Conservation (phyloP, 2,329 filamentous ascomycete genomes). For the Fusarium goolgardi region DNA sequence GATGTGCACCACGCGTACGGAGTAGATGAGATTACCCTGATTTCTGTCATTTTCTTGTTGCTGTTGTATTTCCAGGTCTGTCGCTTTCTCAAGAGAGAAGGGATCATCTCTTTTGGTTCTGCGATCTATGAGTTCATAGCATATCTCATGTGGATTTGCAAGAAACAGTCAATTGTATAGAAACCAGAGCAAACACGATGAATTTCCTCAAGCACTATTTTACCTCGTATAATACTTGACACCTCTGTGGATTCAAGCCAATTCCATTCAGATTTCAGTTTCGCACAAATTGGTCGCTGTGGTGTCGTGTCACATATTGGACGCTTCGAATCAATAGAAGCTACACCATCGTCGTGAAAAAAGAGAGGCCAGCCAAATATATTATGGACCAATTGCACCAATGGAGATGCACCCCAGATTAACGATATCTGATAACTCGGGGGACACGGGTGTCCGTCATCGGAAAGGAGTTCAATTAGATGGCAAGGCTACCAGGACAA, state of each 20-base stretch:
- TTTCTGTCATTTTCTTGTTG: too few species aligned
- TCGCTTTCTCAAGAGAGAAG: neutral
- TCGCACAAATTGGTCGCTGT: neutral
- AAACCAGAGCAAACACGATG: neutral
- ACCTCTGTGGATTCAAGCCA: neutral
- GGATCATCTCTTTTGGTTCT: neutral
- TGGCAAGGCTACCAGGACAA: neutral
- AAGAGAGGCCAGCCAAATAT: neutral
- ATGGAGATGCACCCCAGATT: conserved; percentile 44
- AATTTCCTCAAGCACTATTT: neutral
- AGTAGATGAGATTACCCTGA: neutral
- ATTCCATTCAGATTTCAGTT: neutral
- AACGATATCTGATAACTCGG: conserved; percentile 34
- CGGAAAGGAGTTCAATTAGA: conserved; percentile 18
- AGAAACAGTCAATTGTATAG: neutral
- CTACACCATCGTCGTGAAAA: neutral
- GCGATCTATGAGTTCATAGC: neutral
- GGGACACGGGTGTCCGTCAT: conserved; percentile 20
- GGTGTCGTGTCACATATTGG: neutral
- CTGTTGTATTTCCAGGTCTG: too few species aligned
- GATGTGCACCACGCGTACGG: neutral
- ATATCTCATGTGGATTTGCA: neutral
- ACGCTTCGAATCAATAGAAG: neutral
- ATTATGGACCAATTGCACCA: conserved; percentile 18
- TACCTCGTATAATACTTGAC: neutral